A percentile compares a stretch with the other conserved stretches of the same genome.
These are phyloP conservation scores for Apiotrichum mycotoxinovorans DNA, from an alignment of 1,284 basidiomycete species.

Conservation along the genomic window DNA sequence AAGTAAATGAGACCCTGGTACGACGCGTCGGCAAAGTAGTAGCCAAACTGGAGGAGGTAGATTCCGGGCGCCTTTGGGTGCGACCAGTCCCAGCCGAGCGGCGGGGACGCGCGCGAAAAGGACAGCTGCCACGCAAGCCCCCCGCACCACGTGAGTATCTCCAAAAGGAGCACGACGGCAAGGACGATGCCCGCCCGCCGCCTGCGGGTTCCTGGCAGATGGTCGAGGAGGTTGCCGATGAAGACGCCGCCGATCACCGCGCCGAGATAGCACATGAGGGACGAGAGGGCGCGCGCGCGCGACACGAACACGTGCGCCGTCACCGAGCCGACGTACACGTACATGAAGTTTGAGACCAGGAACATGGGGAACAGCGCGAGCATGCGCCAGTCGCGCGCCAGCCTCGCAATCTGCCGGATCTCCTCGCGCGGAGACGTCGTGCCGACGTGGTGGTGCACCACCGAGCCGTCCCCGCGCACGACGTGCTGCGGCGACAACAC, in stretches of 20 bases:
- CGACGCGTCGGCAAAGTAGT: conserved; percentile 43
- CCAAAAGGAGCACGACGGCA: conserved; percentile 23
- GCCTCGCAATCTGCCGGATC: conserved; percentile 21
- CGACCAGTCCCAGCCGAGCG: background rate
- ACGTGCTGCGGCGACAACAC: conserved; percentile 38
- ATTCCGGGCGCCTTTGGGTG: background rate
- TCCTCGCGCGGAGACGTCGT: conserved; percentile 27
- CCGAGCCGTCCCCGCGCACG: conserved; percentile 34
- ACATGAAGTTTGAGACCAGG: conserved; percentile 40
- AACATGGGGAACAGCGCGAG: conserved; percentile 38
- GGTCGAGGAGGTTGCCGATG: conserved; percentile 41
- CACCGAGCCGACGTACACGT: conserved; percentile 39
- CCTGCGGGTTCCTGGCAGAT: conserved; percentile 28
- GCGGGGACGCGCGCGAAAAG: conserved; percentile 23
- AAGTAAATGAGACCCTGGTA: conserved; percentile 47
- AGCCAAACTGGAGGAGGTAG: too few relatives aligned
- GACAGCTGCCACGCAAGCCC: conserved; percentile 20
- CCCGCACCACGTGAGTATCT: conserved; percentile 34
- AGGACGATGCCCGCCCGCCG: conserved; percentile 31
- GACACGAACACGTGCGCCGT: conserved; percentile 34
- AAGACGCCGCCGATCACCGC: conserved; percentile 37
- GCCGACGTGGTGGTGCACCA: conserved; percentile 29
- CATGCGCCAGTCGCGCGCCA: conserved; percentile 39
- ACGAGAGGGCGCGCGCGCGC: conserved; percentile 36
- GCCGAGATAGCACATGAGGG: conserved; percentile 34